Conservation (phyloP, 2,329 filamentous ascomycete genomes). For the Diaporthe sp. region DNA sequence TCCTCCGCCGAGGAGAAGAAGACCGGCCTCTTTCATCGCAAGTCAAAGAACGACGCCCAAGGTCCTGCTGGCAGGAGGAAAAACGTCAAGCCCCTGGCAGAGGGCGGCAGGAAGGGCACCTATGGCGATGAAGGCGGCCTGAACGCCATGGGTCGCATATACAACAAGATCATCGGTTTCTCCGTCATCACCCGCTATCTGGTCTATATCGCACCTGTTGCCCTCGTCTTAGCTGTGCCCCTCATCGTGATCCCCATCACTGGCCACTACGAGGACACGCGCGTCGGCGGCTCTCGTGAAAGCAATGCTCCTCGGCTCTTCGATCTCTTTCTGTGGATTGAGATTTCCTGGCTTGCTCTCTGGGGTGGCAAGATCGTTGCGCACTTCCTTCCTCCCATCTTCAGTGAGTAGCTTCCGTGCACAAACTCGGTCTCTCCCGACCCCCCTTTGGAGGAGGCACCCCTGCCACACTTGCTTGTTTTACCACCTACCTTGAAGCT, state of each 20-base stretch:
- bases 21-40: slow-evolving; percentile 56
- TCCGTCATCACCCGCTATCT: slow-evolving; percentile 76
- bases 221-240: slow-evolving; percentile 71
- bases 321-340: slow-evolving; percentile 77
- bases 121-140: slow-evolving; percentile 67
- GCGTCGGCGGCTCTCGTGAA: slow-evolving; percentile 50
- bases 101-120: slow-evolving; percentile 58
- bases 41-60: slow-evolving; percentile 43
- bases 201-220: slow-evolving; percentile 76
- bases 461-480: not conserved
- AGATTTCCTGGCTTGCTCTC: slow-evolving; percentile 75
- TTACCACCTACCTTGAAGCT: not conserved
- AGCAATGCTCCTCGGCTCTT: slow-evolving; percentile 60
- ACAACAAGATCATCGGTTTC: slow-evolving; percentile 74
- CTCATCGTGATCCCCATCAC: slow-evolving; percentile 68
- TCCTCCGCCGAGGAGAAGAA: slow-evolving; percentile 57
- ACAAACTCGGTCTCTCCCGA: not conserved
- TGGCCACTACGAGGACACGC: slow-evolving; percentile 54
- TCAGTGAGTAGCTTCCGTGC: slow-evolving; percentile 53
- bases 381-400: slow-evolving; percentile 70
- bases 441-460: not conserved
- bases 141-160: slow-evolving; percentile 76
- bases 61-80: slow-evolving; percentile 64
- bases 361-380: slow-evolving; percentile 78
- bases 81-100: slow-evolving; percentile 55